Evolutionary conservation across 78 protist species (phyloP), one percentile per base, ranked within the genome.

Genomic region (Polysphondylium violaceum): DNA sequence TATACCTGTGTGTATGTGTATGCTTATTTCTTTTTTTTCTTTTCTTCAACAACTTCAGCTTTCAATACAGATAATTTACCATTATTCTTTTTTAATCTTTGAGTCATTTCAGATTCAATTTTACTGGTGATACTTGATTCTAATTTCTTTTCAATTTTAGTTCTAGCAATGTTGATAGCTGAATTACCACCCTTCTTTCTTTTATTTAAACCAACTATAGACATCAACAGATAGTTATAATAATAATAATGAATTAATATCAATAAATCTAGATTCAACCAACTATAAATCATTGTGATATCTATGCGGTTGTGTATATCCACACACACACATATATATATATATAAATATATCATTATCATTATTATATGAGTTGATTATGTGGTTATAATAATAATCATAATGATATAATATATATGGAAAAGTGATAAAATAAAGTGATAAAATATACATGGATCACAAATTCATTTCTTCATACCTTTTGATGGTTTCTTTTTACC

Each of bases 61-160:
- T 79, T 79, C 43, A 79, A 67, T 36, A 79, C 76, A 8, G 76
- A 50, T 33, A 79, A 19, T 27, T 79, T 79, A 19, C 88, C 88
- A 67, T 79, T 79, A 19, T 79, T 79, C 55, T 67, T 79, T 35
- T 33, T 36, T 17, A 79, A 38, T 58, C 69, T 64, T n/a, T 1
- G 1, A 27, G 58, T 29, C 88, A 79, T 79, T 67, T 79, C 88
- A 36, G 35, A 17, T 55, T 79, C 88, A 55, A 79, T 67, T 55
- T 79, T 79, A n/a, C 67, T 29, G 6, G 65, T 29, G 3, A 79
- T 79, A 3, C 29, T 29, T 47, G 68, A 50, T 55, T 79, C 76
- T 31, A 79, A 31, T 43, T 44, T 55, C 23, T 21, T 67, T 2
- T 51, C 23, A 3, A 79, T 40, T 58, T 65, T 67, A 0, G 25